Evolutionary conservation across 2,329 filamentous ascomycete genomes (phyloP).

Genomic region (Colletotrichum eremochloae): DNA sequence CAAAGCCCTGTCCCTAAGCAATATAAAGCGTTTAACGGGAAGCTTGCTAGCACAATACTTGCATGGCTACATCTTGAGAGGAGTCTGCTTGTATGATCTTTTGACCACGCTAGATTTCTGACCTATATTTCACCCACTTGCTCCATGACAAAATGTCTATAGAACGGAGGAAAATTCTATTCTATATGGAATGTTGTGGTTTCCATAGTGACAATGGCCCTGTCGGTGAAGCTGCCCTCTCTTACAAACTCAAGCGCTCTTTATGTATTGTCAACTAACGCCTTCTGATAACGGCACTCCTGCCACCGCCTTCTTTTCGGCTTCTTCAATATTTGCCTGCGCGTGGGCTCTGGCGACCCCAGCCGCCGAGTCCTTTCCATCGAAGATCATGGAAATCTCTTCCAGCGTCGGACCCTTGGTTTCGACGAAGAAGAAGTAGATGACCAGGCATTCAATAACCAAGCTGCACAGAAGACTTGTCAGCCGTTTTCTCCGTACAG

Average conservation of each 20-base stretch:
- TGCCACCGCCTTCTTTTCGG: slow-evolving; percentile 22
- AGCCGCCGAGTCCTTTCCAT: slow-evolving; percentile 32
- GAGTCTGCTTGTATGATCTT: neutral
- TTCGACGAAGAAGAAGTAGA: slow-evolving; percentile 59
- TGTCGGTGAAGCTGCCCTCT: too few species aligned
- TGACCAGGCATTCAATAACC: slow-evolving; percentile 52
- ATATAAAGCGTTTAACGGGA: too few species aligned
- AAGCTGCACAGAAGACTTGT: slow-evolving; percentile 23
- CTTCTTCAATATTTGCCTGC: slow-evolving; percentile 16
- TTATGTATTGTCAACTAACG: neutral
- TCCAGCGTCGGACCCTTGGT: slow-evolving; percentile 68
- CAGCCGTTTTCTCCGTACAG: neutral
- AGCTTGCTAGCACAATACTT: neutral
- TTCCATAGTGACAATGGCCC: too few species aligned
- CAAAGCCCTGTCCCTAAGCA: too few species aligned
- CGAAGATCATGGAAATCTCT: slow-evolving; percentile 50
- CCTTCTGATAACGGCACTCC: neutral
- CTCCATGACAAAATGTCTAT: too few species aligned
- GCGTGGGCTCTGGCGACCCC: slow-evolving; percentile 30
- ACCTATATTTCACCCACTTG: too few species aligned
- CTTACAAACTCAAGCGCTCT: too few species aligned
- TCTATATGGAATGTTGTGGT: too few species aligned
- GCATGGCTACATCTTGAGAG: neutral
- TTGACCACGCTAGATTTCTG: too few species aligned
- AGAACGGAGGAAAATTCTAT: too few species aligned